Conservation (phyloP, 192 early-diverging fungal species). For the Entophlyctis helioformis region DNA sequence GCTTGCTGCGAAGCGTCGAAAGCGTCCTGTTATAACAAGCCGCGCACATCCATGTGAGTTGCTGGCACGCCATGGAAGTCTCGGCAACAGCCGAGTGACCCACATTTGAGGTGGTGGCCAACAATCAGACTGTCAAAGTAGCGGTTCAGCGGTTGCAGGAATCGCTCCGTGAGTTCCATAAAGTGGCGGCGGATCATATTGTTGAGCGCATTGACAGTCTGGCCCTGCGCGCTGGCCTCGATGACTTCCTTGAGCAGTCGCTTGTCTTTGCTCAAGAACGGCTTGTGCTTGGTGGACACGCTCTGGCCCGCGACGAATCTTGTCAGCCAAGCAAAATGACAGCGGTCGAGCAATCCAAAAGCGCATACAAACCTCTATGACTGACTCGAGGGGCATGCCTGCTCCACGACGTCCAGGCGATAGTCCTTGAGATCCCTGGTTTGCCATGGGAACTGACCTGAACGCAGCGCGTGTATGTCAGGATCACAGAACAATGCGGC, state of each 20-base stretch:
- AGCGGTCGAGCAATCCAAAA: too few relatives aligned
- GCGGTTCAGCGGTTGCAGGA: constrained; percentile 87
- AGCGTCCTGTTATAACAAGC: constrained; percentile 17
- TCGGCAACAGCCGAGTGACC: too few relatives aligned
- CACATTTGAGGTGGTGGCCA: constrained; percentile 35
- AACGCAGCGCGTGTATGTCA: too few relatives aligned
- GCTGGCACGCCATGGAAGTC: too few relatives aligned
- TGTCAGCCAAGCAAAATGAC: too few relatives aligned
- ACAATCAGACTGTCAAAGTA: constrained; percentile 86
- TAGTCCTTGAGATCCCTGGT: too few relatives aligned
- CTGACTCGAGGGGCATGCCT: constrained; percentile 7
- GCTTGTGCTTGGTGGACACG: constrained; percentile 70
- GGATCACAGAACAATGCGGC: too few relatives aligned
- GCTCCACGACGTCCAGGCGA: too few relatives aligned
- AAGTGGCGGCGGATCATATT: constrained; percentile 89
- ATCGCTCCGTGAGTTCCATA: constrained; percentile 84
- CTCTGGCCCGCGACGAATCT: too few relatives aligned
- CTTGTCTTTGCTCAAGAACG: constrained; percentile 71
- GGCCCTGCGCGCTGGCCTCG: constrained; percentile 50
- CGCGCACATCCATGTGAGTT: not conserved
- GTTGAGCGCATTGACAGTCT: constrained; percentile 52
- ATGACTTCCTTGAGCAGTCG: constrained; percentile 65
- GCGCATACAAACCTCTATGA: constrained; percentile 7
- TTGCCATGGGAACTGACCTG: too few relatives aligned
- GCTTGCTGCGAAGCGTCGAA: constrained; percentile 28